Conservation (phyloP, 352 stramenopile genomes). For the Pythium coloratum region DNA sequence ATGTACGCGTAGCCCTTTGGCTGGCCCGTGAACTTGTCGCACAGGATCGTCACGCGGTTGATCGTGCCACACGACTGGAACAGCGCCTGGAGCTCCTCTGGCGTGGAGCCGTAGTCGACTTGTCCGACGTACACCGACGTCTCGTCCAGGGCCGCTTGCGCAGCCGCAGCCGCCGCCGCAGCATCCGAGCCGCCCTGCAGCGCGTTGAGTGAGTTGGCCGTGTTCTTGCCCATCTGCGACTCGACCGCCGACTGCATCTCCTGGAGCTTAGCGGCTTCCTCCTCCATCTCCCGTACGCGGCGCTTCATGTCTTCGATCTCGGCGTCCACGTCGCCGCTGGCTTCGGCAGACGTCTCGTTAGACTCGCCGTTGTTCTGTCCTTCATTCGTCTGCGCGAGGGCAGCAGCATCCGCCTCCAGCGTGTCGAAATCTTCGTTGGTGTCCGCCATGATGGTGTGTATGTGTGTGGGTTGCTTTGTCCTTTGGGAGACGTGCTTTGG, state of each 20-base stretch:
- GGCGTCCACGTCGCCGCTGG: slow-evolving; percentile 49
- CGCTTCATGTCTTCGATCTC: slow-evolving; percentile 88
- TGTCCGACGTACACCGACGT: slow-evolving; percentile 95
- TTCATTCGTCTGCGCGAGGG: slow-evolving; percentile 28
- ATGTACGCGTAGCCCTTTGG: slow-evolving; percentile 96
- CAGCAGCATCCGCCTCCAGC: slow-evolving; percentile 50
- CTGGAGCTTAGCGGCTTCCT: slow-evolving; percentile 78
- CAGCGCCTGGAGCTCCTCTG: slow-evolving; percentile 95
- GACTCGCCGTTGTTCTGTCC: background rate
- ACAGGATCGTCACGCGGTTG: slow-evolving; percentile 97
- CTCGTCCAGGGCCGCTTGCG: slow-evolving; percentile 51
- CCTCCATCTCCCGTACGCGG: slow-evolving; percentile 79
- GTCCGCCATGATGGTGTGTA: slow-evolving; percentile 31
- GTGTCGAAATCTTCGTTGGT: slow-evolving; percentile 43
- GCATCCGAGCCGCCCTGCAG: slow-evolving; percentile 29
- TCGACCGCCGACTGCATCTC: slow-evolving; percentile 86
- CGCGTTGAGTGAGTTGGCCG: slow-evolving; percentile 41
- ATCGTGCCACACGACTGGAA: slow-evolving; percentile 97
- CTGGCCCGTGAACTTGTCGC: slow-evolving; percentile 96
- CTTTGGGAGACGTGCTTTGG: background rate
- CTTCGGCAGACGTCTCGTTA: slow-evolving; percentile 9
- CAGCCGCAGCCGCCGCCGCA: slow-evolving; percentile 25
- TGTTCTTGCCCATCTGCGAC: slow-evolving; percentile 75
- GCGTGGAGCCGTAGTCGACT: slow-evolving; percentile 96
- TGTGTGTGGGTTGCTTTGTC: slow-evolving; percentile 1